Base-by-base conservation (phyloP, 2,329 filamentous ascomycete species). In the Ophiostoma australiae region DNA sequence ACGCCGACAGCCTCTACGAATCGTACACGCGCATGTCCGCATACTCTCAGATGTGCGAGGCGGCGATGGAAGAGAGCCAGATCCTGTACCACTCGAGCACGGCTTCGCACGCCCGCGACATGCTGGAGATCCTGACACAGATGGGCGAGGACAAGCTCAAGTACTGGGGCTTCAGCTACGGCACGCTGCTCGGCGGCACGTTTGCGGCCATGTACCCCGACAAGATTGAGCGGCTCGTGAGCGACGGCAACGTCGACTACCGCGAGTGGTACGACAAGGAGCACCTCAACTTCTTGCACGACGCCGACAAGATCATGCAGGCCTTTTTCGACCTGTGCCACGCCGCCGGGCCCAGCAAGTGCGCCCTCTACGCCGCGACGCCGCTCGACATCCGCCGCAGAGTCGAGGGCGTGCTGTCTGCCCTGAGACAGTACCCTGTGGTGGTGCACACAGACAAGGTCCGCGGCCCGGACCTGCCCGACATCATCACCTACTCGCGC, bases 151-250 rank as follows among this genome's bases (percentile, higher is more conserved):
- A 79, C 4, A 82, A 80, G 76, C 77, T 85, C 7, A 80, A 78
- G 65, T 86, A 85, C 75, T 86, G 84, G 84, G 85, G 85, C 0
- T 83, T 86, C 71, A 86, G 84, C 73, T 87, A 87, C 73, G 85
- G 85, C 11, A 85, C 84, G 8, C 75, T 86, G 1, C 78, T 87
- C 0, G 85, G 85, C 3, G 83, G 81, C 15, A 82, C 82, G 0
- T 86, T 86, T 75, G 84, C 84, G 3, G 80, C 82, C 2, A 79
- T 86, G 78, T 86, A 81, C 70, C 85, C 84, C 1, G 82, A 85
- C 37, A 79, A 79, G 65, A 81, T 87, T 0, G 83, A 82, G 61
- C 79, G 84, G 17, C 76, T 87, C 10, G 81, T 86, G 2, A 82
- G 84, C 70, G 85, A 87, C 72, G 84, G 83, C 35, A 85, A 85